These are phyloP conservation scores for Penicillium sp. DNA, from an alignment of 2,329 filamentous ascomycete genomes.

Conservation along the genomic window DNA sequence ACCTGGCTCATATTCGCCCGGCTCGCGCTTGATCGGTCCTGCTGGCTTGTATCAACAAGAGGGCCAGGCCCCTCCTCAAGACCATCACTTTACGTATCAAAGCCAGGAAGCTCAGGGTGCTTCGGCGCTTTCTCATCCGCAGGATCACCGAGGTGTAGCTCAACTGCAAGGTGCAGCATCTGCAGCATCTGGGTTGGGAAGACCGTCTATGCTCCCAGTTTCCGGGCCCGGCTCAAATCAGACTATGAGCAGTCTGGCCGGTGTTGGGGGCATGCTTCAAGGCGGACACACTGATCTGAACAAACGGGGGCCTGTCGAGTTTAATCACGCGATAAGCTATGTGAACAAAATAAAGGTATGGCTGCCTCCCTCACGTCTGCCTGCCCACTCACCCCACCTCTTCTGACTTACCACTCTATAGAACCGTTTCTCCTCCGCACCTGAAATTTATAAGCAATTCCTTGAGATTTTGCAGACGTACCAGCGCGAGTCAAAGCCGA, in stretches of 20 bases:
- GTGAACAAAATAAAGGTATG: constrained; percentile 99
- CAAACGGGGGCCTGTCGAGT: constrained; percentile 92
- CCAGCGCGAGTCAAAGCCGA: constrained; percentile 95
- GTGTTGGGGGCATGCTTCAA: constrained; percentile 61
- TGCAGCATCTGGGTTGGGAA: constrained; percentile 53
- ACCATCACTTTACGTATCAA: constrained; percentile 46
- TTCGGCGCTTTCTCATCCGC: constrained; percentile 56
- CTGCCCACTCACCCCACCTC: background rate
- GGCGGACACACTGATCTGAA: constrained; percentile 61
- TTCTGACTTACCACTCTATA: constrained; percentile 38
- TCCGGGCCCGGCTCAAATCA: constrained; percentile 50
- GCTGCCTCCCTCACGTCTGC: background rate
- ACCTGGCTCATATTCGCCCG: constrained; percentile 45
- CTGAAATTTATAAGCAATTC: constrained; percentile 99
- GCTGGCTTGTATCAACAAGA: constrained; percentile 40
- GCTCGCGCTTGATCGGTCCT: constrained; percentile 37
- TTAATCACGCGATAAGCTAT: constrained; percentile 98
- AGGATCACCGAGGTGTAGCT: constrained; percentile 66
- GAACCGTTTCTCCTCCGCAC: constrained; percentile 96
- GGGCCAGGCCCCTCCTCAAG: constrained; percentile 42
- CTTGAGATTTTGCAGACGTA: constrained; percentile 98
- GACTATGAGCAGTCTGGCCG: constrained; percentile 62
- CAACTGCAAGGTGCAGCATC: constrained; percentile 67
- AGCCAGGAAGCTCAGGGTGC: constrained; percentile 51
- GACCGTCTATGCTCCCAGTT: constrained; percentile 53